phyloP scores from a whole-genome alignment of 768 basidiomycete genomes.

The Trametopsis cervina region DNA sequence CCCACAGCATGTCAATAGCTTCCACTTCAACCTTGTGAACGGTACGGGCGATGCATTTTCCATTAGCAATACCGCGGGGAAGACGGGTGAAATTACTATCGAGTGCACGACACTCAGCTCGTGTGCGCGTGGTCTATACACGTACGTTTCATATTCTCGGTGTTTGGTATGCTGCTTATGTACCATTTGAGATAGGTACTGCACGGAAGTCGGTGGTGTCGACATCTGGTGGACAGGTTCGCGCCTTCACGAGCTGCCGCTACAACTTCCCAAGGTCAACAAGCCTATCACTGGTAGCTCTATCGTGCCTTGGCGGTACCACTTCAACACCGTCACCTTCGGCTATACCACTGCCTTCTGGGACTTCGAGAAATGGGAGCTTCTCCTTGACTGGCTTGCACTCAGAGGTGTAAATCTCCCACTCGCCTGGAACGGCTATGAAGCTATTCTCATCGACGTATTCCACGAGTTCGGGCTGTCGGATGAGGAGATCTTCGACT shows the following conservation, averaged over 20 bases:
- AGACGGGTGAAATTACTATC: constrained; percentile 21
- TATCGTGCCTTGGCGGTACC: constrained; percentile 32
- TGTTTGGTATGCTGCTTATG: background rate
- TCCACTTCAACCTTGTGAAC: constrained; percentile 24
- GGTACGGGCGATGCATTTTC: constrained; percentile 26
- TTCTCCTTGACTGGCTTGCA: constrained; percentile 35
- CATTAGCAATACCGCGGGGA: constrained; percentile 20
- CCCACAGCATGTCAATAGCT: constrained; percentile 25
- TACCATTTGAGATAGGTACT: constrained; percentile 21
- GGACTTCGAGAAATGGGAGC: constrained; percentile 30
- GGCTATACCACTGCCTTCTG: constrained; percentile 34
- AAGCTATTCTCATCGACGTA: constrained; percentile 30
- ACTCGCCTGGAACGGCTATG: constrained; percentile 35
- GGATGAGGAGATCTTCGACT: constrained; percentile 27
- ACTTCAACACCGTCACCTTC: constrained; percentile 37
- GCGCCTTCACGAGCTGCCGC: constrained; percentile 26
- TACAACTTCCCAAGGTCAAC: constrained; percentile 24
- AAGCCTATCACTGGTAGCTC: constrained; percentile 24
- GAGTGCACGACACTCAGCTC: constrained; percentile 30
- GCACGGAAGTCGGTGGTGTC: constrained; percentile 28
- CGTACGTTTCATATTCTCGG: no score
- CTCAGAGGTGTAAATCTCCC: constrained; percentile 35
- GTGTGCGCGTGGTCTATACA: constrained; percentile 32
- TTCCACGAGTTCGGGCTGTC: constrained; percentile 30
- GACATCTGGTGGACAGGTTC: constrained; percentile 40